Percentiles rank a stretch among this genome's conserved stretches.
Evolutionary conservation across 2,329 filamentous ascomycete species (phyloP).

Genomic region (Claviceps quebecensis): DNA sequence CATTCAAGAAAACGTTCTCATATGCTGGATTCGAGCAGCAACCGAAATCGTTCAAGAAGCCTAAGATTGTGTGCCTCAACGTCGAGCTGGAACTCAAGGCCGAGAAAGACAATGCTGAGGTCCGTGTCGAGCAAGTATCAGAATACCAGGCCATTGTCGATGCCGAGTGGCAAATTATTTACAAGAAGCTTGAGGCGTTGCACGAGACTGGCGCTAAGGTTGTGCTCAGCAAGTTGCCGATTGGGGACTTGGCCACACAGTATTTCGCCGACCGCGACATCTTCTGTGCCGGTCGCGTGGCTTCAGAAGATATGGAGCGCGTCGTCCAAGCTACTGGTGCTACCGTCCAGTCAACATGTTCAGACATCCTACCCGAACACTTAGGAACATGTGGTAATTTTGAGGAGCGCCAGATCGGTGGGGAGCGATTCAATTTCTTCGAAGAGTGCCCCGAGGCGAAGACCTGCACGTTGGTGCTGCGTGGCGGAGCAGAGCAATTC

Average conservation of each 20-base stretch:
- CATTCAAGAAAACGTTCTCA: conserved; percentile 99
- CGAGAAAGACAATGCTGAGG: conserved; percentile 98
- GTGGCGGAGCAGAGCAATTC: conserved; percentile 95
- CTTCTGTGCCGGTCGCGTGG: conserved; percentile 92
- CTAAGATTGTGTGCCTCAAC: conserved; percentile 94
- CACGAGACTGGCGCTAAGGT: conserved; percentile 94
- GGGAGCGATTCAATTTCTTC: conserved; percentile 97
- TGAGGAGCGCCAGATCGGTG: conserved; percentile 92
- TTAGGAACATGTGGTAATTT: conserved; percentile 82
- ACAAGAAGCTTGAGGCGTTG: conserved; percentile 93
- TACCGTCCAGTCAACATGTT: conserved; percentile 88
- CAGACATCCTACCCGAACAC: conserved; percentile 79
- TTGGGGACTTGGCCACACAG: conserved; percentile 94
- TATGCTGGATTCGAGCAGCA: conserved; percentile 99
- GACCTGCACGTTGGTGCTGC: conserved; percentile 90
- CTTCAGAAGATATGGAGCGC: conserved; percentile 85
- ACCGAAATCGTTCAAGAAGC: conserved; percentile 85
- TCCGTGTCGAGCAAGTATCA: conserved; percentile 93
- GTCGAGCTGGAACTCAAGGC: conserved; percentile 97
- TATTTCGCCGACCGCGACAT: conserved; percentile 96
- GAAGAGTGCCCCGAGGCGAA: conserved; percentile 89
- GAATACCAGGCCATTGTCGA: conserved; percentile 99
- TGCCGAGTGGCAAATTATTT: conserved; percentile 99
- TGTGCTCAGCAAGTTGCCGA: conserved; percentile 90
- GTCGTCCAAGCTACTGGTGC: conserved; percentile 91